Conservation (phyloP, 768 basidiomycete species). For the Tulasnella sp. region DNA sequence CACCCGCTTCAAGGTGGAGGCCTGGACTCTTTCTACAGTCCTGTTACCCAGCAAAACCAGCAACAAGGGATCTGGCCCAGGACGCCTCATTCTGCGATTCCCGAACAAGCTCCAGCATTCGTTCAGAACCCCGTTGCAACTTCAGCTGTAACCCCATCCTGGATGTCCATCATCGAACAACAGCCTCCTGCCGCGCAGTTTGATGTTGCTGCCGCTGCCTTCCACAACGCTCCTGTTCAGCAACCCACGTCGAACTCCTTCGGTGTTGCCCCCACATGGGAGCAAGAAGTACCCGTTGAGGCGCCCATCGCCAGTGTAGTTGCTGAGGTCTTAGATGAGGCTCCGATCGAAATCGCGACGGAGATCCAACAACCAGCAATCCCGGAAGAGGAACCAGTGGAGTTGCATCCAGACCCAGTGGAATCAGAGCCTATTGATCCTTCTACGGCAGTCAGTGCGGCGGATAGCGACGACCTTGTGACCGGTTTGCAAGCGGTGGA, state of each 20-base stretch:
- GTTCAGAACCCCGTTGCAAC: not conserved
- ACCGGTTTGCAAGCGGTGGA: not conserved
- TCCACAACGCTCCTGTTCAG: constrained; percentile 38
- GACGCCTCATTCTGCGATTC: not conserved
- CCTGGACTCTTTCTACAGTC: not conserved
- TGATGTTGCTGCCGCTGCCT: constrained; percentile 35
- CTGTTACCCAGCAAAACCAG: not conserved
- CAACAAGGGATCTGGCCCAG: not conserved
- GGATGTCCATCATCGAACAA: constrained; percentile 14
- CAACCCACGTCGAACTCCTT: constrained; percentile 38
- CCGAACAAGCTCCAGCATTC: not conserved
- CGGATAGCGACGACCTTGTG: not conserved
- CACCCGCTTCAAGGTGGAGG: not conserved
- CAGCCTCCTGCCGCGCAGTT: not conserved
- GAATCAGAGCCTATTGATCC: not conserved
- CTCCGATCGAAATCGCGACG: not conserved
- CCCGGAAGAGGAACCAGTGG: not conserved
- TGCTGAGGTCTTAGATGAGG: not conserved
- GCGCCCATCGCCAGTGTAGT: not conserved
- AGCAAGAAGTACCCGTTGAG: not conserved
- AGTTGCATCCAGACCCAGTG: not conserved
- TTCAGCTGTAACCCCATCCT: not conserved
- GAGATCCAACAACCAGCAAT: not conserved
- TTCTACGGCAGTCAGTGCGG: constrained; percentile 1
- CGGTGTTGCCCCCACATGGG: not conserved